Evolutionary conservation across 371 early-diverging fungal species (phyloP), one percentile per base, ranked within the genome.

Genomic region (Dichotomocladium elegans): DNA sequence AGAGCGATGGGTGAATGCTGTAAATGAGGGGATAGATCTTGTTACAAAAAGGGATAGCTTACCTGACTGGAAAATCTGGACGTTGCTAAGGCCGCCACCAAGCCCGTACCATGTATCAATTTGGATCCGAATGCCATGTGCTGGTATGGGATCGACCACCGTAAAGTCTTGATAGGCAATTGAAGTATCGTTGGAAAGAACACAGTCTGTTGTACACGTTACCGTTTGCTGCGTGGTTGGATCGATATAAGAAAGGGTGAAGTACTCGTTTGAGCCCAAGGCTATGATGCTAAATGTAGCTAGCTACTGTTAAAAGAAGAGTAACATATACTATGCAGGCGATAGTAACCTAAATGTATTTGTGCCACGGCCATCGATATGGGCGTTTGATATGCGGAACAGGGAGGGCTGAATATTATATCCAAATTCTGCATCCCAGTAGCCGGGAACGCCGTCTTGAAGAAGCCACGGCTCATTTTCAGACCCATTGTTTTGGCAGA

Each of bases 31-130:
- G n/a, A 19, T 14, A n/a, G 14, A 17, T 15, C 12, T 28, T 26
- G 9, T 29, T 41, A 29, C 8, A 22, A 3, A 15, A 21, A 29
- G 17, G 26, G 41, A n/a, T 11, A 33, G 37, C 42, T 53, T 64
- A 66, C 70, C 87, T 46, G 80, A 69, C 47, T 85, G 85, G 47
- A 74, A 91, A 7, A 91, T 67, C 47, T 85, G 74, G 29, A 91
- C 72, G 34, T 75, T 70, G 40, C 77, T 74, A 9, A 91, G 72
- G 3, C 91, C 91, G 45, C 88, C 90, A n/a, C 88, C 85, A 28
- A 51, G 48, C 10, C 91, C 90, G 46, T 83, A 86, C 86, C 83
- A 91, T 7, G 82, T 71, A 29, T 77, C 64, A 47, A 91, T 77
- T 50, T 85, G 76, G 51, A 91, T 72, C 43, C 81, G 74, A 17